Percentiles rank a stretch among this genome's conserved stretches.
phyloP scores from a whole-genome alignment of 2,329 filamentous ascomycete species.

The Trichophyton rubrum region DNA sequence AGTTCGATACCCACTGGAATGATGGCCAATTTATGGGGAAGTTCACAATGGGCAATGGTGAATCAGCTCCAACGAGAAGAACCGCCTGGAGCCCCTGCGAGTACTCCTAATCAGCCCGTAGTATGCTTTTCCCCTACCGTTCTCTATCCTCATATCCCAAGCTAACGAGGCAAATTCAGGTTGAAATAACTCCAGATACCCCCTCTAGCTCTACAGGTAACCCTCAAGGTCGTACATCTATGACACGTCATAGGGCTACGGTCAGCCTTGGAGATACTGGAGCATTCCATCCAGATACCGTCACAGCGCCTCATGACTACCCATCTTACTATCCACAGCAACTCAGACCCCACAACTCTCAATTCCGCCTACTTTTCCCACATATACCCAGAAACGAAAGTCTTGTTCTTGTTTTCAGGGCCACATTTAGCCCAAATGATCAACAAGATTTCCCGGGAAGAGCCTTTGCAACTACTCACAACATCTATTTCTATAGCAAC shows the following conservation, averaged over 20 bases:
- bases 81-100: slow-evolving; percentile 20
- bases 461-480: slow-evolving; percentile 73
- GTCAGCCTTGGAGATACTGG: slow-evolving; percentile 38
- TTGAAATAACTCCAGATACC: slow-evolving; percentile 6
- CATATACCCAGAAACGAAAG: slow-evolving; percentile 64
- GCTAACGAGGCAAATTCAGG: slow-evolving; percentile 5
- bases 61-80: slow-evolving; percentile 49
- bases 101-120: slow-evolving; percentile 15
- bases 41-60: slow-evolving; percentile 63
- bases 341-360: slow-evolving; percentile 74
- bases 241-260: slow-evolving; percentile 41
- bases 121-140: neutral
- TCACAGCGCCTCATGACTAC: slow-evolving; percentile 42
- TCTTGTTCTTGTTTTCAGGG: slow-evolving; percentile 81
- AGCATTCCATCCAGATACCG: slow-evolving; percentile 24
- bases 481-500: slow-evolving; percentile 94
- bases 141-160: neutral
- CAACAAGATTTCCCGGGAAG: slow-evolving; percentile 69
- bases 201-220: neutral
- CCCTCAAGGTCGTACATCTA: slow-evolving; percentile 19
- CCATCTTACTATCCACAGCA: slow-evolving; percentile 67
- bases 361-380: slow-evolving; percentile 86
- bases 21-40: slow-evolving; percentile 90
- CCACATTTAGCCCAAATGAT: slow-evolving; percentile 70
- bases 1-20: slow-evolving; percentile 70